A percentile compares a stretch with the other conserved stretches of the same genome.
These are phyloP conservation scores for Neoboletus subvelutipes DNA, from an alignment of 768 basidiomycete genomes.

Conservation along the genomic window DNA sequence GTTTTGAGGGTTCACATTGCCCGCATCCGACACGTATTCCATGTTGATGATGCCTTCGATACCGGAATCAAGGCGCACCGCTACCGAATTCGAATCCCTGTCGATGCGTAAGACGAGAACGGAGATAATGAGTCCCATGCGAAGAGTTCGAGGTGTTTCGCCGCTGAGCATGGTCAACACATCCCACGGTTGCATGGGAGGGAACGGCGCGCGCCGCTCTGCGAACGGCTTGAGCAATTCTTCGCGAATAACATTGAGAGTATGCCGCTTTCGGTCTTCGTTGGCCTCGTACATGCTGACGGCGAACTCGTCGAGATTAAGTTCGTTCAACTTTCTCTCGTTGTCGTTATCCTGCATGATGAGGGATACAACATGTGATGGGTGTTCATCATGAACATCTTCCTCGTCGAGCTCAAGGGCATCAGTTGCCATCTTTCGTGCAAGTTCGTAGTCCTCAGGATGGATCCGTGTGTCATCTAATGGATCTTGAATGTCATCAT, in stretches of 20 bases:
- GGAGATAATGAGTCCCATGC: slow-evolving; percentile 78
- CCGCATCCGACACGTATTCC: slow-evolving; percentile 56
- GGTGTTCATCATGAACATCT: slow-evolving; percentile 88
- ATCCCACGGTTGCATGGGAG: slow-evolving; percentile 67
- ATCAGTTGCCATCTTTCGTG: slow-evolving; percentile 97
- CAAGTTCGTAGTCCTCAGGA: slow-evolving; percentile 95
- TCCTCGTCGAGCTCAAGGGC: slow-evolving; percentile 97
- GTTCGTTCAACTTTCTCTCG: slow-evolving; percentile 78
- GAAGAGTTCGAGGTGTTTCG: slow-evolving; percentile 79
- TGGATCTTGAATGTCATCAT: slow-evolving; percentile 78
- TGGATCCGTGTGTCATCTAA: slow-evolving; percentile 96
- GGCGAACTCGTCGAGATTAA: slow-evolving; percentile 96
- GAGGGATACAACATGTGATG: slow-evolving; percentile 82
- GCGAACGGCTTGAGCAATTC: slow-evolving; percentile 81
- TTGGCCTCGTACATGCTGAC: slow-evolving; percentile 85
- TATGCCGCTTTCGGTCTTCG: slow-evolving; percentile 84
- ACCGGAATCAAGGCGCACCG: slow-evolving; percentile 87
- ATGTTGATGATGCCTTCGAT: slow-evolving; percentile 77
- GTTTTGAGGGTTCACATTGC: slow-evolving; percentile 40
- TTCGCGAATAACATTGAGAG: slow-evolving; percentile 82
- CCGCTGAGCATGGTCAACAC: slow-evolving; percentile 94
- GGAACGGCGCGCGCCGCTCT: slow-evolving; percentile 70
- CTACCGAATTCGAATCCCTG: slow-evolving; percentile 42
- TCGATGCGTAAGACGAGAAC: slow-evolving; percentile 60
- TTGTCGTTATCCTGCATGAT: slow-evolving; percentile 84